A percentile compares a stretch with the other conserved stretches of the same genome.
Evolutionary conservation across 306 rosid species (phyloP).

Genomic region (Citrullus mucosospermus): DNA sequence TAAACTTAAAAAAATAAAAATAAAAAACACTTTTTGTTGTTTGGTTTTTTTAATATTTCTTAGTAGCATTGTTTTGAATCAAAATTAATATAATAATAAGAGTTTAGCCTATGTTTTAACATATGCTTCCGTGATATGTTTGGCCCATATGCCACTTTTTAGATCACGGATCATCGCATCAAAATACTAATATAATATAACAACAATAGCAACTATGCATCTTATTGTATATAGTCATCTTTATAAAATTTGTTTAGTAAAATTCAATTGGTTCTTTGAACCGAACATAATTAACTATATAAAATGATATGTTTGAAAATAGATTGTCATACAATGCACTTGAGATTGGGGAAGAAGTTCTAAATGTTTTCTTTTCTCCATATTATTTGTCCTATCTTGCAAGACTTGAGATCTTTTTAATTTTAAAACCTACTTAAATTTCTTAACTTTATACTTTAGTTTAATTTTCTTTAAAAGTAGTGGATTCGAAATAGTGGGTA

Average conservation of each 20-base stretch:
- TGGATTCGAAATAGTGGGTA: not conserved
- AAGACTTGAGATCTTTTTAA: not conserved
- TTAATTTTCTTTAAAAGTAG: not conserved
- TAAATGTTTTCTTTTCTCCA: not conserved
- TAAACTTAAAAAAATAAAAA: too few species aligned
- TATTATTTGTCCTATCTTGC: not conserved
- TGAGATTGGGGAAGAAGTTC: not conserved
- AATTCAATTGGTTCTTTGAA: not conserved
- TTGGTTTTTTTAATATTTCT: too few species aligned
- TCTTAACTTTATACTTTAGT: too few species aligned
- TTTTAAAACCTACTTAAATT: too few species aligned
- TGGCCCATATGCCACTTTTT: not conserved
- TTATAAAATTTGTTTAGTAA: not conserved
- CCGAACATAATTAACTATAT: not conserved
- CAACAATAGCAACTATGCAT: not conserved
- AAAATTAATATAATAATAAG: not conserved
- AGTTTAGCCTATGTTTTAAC: not conserved
- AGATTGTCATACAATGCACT: not conserved
- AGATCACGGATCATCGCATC: not conserved
- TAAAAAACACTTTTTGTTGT: too few species aligned
- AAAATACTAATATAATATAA: not conserved
- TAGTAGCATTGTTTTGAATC: not conserved
- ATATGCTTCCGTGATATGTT: not conserved
- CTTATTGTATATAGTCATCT: too few species aligned
- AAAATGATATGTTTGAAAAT: not conserved